Base-by-base conservation (phyloP, 2,329 filamentous ascomycete species). In the Fusarium sacchari region DNA sequence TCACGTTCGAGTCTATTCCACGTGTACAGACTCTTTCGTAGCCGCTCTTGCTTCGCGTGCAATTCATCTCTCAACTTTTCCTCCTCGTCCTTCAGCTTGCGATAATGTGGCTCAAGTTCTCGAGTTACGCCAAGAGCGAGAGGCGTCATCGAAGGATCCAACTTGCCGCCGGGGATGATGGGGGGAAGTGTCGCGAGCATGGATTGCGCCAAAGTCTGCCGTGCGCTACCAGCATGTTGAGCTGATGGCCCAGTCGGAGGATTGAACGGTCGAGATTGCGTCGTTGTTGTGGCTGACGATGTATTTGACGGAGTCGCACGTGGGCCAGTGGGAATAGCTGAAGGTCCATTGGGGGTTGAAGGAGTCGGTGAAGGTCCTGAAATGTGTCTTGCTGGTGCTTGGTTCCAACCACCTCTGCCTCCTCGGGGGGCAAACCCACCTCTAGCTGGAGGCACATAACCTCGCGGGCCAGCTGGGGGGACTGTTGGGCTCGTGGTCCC, bases 1-100 rank as follows among this genome's bases (percentile, higher is more conserved):
- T 91, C 89, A 32, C 88, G 83, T 77, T 88, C 86, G 49, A 88
- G 82, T 75, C 84, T 84, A 60, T 90, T 86, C 87, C 88, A 91
- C 34, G 83, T 75, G 49, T 85, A 83, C 42, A 91, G 80, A 62
- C 83, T 87, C 79, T 85, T 86, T 36, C 88, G 83, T 43, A 90
- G 79, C 69, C 85, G 85, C 46, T 90, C 89, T 75, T 90, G 86
- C 77, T 88, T 89, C 30, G 74, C 76, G 26, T 85, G 83, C 36
- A 89, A 80, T 60, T 90, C 88, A 46, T 87, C 84, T 4, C 89
- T 84, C 40, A 89, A 75, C 69, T 86, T 86, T 78, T 90, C 88
- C 76, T 90, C 89, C 50, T 91, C 89, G 43, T 90, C 88, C 65
- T 84, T 84, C 17, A 90, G 82, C 66, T 87, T 87, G 39, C 84